Evolutionary conservation across 805 yeast genomes (phyloP).

Genomic region (Metschnikowia drakensbergensis): DNA sequence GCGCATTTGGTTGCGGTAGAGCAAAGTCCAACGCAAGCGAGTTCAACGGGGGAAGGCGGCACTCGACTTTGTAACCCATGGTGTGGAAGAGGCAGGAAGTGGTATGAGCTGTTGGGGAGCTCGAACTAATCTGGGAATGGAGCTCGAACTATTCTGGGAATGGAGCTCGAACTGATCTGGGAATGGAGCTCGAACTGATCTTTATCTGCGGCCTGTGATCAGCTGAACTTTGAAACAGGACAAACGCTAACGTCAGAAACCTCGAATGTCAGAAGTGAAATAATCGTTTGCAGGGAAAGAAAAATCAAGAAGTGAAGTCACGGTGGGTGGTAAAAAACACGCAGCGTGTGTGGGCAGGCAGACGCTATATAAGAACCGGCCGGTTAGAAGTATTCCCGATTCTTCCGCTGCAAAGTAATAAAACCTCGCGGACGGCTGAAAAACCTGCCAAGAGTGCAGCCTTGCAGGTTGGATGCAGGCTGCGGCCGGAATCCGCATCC

Average conservation of each 20-base stretch:
- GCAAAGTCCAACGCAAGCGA: slow-evolving; percentile 34
- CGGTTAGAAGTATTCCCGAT: slow-evolving; percentile 3
- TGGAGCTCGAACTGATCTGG: too few relatives aligned
- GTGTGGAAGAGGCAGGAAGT: neutral
- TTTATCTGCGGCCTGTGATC: too few relatives aligned
- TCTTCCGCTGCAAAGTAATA: slow-evolving; percentile 2
- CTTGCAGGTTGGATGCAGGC: slow-evolving; percentile 10
- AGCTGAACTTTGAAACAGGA: too few relatives aligned
- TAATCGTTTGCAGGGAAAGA: neutral
- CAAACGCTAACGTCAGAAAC: too few relatives aligned
- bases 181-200: too few relatives aligned
- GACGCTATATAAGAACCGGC: slow-evolving; percentile 4
- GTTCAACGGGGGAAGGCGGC: slow-evolving; percentile 33
- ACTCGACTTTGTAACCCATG: slow-evolving; percentile 14
- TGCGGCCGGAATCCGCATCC: neutral
- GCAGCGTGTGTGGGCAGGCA: neutral
- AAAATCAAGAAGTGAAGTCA: neutral
- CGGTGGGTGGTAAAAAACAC: neutral
- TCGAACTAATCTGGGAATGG: too few relatives aligned
- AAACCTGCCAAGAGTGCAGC: slow-evolving; percentile 7
- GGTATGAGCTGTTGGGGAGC: neutral
- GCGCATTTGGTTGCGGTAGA: slow-evolving; percentile 11
- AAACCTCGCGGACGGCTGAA: slow-evolving; percentile 7
- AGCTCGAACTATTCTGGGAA: too few relatives aligned
- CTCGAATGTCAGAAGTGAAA: neutral